A percentile compares a stretch with the other conserved stretches of the same genome.
Conservation (phyloP, 192 early-diverging fungal genomes). For the Coemansia sp. region DNA sequence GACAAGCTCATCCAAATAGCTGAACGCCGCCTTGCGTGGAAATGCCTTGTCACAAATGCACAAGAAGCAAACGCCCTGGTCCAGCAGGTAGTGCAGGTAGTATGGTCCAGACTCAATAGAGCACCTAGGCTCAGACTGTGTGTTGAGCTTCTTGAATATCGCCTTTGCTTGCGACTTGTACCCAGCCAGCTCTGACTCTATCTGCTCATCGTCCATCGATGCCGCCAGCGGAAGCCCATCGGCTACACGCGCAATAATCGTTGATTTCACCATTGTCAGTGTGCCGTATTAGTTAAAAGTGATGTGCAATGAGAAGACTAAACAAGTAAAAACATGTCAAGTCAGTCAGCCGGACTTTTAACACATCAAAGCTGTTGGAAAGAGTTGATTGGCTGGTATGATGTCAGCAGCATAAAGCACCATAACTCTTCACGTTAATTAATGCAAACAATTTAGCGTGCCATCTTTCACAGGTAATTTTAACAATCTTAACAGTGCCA, state of each 20-base stretch:
- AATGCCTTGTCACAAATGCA: conserved; percentile 92
- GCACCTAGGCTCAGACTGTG: conserved; percentile 85
- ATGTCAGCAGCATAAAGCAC: not conserved
- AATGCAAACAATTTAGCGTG: too few relatives aligned
- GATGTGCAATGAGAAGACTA: not conserved
- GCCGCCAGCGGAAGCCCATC: conserved; percentile 95
- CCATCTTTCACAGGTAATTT: too few relatives aligned
- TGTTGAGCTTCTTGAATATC: conserved; percentile 85
- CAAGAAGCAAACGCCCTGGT: conserved; percentile 91
- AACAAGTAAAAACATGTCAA: not conserved
- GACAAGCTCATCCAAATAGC: conserved; percentile 91
- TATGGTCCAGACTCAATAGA: conserved; percentile 92
- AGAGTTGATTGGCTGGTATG: not conserved
- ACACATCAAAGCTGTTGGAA: not conserved
- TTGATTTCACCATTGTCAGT: conserved; percentile 81
- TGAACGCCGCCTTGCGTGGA: conserved; percentile 90
- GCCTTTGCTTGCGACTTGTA: conserved; percentile 92
- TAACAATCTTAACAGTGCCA: too few relatives aligned
- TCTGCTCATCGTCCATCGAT: conserved; percentile 88
- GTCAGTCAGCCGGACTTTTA: not conserved
- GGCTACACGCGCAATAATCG: conserved; percentile 88
- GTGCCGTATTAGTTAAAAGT: not conserved
- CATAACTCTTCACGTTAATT: too few relatives aligned
- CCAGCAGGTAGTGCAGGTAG: conserved; percentile 92
- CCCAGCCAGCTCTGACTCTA: conserved; percentile 81